Evolutionary conservation across 1,284 basidiomycete species (phyloP), one percentile per base, ranked within the genome.

Genomic region (Peniophora sp.): DNA sequence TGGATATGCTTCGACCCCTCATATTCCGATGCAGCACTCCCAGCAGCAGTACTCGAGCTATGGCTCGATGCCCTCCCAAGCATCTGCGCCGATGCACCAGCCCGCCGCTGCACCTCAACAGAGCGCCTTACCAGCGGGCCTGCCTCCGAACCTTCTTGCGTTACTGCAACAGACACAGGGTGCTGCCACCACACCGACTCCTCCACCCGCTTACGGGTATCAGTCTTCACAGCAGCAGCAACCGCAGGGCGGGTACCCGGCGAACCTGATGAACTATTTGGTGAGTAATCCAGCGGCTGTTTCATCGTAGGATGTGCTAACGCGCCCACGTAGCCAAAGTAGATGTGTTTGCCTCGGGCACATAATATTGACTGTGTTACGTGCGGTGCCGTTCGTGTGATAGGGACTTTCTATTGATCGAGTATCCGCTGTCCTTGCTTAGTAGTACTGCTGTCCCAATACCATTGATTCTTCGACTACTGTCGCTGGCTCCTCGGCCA

Each of bases 71-170:
- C 35, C 51, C 12, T 27, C 51, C 22, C 50, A 51, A 3, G 39
- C 22, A 22, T 47, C 61, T 50, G 62, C 64, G 41, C 60, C 57
- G 2, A 24, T 51, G 11, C 53, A 67, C 5, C 57, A 68, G 20
- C 52, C 65, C 20, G 50, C 48, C 46, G 65, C 72, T 3, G 64
- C 72, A n/a, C 67, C 67, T 17, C 62, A 70, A 45, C 59, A 64
- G 45, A 62, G 70, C 36, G 63, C 69, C 14, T 61, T 69, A 38
- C 54, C 65, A 3, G 58, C 78, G 49, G 65, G 65, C 36, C 63
- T 87, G 23, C 81, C 83, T 3, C 77, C 82, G 0, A 82, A 82
- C 57, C 71, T 85, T n/a, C 65, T 85, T 45, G 79, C 83, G 0
- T 60, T 85, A 47, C 64, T 85, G 19, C 81, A 84, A 12, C 67